Evolutionary conservation across 352 stramenopile genomes (phyloP).

Genomic region (Phytophthora hybrid): DNA sequence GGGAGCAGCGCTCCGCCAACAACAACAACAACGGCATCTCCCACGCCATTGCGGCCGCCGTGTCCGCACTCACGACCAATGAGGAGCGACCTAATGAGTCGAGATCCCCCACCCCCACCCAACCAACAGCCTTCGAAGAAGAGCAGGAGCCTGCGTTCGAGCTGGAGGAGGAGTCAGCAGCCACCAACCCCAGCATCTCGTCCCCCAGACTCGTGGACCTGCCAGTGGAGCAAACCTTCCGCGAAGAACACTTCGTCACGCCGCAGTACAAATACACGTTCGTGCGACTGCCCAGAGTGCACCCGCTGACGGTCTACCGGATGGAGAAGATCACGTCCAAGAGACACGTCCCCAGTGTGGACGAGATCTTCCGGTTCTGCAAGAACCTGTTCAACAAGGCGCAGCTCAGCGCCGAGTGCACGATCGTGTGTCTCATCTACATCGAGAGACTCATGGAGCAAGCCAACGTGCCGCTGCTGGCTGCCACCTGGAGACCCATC

Average conservation of each 20-base stretch:
- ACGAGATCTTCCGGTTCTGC: constrained; percentile 94
- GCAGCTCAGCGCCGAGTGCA: constrained; percentile 98
- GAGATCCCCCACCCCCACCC: constrained; percentile 22
- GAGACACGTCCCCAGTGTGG: constrained; percentile 86
- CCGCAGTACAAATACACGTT: constrained; percentile 92
- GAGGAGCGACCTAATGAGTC: constrained; percentile 35
- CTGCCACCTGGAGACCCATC: constrained; percentile 97
- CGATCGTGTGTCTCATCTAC: constrained; percentile 99
- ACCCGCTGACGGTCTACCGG: constrained; percentile 79
- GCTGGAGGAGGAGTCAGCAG: constrained; percentile 11
- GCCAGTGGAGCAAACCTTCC: constrained; percentile 84
- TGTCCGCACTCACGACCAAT: constrained; percentile 30
- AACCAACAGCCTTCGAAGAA: constrained; percentile 16
- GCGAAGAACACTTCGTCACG: constrained; percentile 90
- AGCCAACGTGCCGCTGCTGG: constrained; percentile 95
- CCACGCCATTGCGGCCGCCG: constrained; percentile 29
- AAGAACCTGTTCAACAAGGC: constrained; percentile 97
- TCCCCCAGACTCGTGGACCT: constrained; percentile 75
- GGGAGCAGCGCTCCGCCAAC: constrained; percentile 49
- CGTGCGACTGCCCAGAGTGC: constrained; percentile 72
- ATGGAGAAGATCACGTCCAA: constrained; percentile 89
- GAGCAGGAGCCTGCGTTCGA: constrained; percentile 10
- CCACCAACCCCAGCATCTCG: constrained; percentile 46
- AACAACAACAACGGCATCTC: constrained; percentile 17
- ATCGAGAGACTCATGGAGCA: constrained; percentile 99